phyloP scores from a whole-genome alignment of 768 basidiomycete genomes.

The Podaxis rugospora region DNA sequence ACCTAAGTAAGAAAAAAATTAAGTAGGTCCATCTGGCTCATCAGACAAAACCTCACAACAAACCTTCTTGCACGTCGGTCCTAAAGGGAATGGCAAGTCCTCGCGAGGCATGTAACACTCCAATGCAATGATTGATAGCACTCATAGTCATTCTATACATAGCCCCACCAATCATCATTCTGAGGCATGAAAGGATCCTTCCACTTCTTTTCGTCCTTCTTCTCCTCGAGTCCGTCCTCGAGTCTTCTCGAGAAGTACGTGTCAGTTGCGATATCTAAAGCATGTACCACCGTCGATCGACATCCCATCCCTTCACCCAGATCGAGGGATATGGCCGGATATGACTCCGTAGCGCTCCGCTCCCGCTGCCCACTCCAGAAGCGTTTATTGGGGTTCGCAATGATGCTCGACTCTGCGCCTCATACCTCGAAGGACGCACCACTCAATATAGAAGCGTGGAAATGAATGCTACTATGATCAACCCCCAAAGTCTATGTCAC shows the following conservation, averaged over 20 bases:
- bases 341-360: conserved; percentile 9
- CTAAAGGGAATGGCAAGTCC: background rate
- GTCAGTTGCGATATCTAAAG: background rate
- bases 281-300: background rate
- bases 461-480: background rate
- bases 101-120: background rate
- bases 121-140: background rate
- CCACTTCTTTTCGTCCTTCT: background rate
- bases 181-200: background rate
- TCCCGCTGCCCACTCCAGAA: background rate
- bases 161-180: background rate
- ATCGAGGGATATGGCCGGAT: conserved; percentile 4
- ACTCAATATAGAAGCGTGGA: background rate
- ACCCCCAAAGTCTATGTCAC: background rate
- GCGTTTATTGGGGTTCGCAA: background rate
- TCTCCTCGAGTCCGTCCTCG: background rate
- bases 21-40: background rate
- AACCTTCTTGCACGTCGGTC: background rate
- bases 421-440: background rate
- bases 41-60: background rate
- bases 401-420: background rate
- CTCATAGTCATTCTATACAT: background rate
- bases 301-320: background rate
- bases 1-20: background rate
- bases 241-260: background rate